Base-by-base conservation (phyloP, 805 yeast genomes). In the Saccharomycopsis guyanensis region DNA sequence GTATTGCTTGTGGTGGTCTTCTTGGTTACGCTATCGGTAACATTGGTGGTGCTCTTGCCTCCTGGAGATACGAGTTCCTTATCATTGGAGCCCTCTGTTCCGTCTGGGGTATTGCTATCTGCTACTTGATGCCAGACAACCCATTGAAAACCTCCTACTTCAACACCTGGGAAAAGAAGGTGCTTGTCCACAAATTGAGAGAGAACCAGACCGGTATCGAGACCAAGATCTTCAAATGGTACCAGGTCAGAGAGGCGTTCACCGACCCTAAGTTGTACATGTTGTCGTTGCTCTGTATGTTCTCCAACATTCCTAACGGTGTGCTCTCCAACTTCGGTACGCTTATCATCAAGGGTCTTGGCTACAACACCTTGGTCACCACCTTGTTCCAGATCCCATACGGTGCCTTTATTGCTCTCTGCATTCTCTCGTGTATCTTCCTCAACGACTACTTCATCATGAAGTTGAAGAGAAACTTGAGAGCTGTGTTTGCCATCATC, bases 371-470 rank as follows among this genome's bases (percentile, higher is more conserved):
- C 40, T 59, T 58, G 36, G 54, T 66, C 24, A 58, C 76, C 0
- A 59, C 75, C 27, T 56, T 75, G 22, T 66, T 72, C 64, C 68
- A 65, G 25, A 61, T 70, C 58, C 76, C 78, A 3, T 52, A 59
- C 5, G 80, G 80, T 34, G 75, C 72, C 2, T 49, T 40, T 24
- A 50, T 47, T 29, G 46, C 45, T 34, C 49, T 53, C 50, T 35
- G 56, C 54, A 35, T 50, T 50, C 42, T 52, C 46, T 27, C 54
- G 50, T 24, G 69, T 57, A 62, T 71, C 50, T 80, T 73, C 51
- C 73, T 76, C 53, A 82, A 82, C 52, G 84, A 80, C 40, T 58
- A 72, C 42, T 66, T 76, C 15, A 70, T 68, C 57, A 75, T 73
- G 54, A 65, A 71, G 38, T 63, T 70, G 38, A 68, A 76, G 47